Percentiles rank a stretch among this genome's conserved stretches.
Evolutionary conservation across 257 asterid species (phyloP).

Genomic region (Salvia rosmarinus): DNA sequence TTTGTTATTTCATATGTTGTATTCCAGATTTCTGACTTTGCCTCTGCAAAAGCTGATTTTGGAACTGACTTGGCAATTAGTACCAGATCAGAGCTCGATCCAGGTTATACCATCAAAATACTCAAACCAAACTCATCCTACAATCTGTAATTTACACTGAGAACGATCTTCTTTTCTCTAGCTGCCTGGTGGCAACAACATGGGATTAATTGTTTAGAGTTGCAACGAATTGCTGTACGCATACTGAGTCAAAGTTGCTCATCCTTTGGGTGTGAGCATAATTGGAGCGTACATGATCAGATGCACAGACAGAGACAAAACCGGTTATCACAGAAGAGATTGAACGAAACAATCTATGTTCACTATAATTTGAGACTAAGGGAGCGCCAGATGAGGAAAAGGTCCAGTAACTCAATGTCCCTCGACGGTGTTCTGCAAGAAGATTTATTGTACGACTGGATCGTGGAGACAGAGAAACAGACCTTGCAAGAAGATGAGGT

Average conservation of each 20-base stretch:
- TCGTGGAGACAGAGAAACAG: slow-evolving; percentile 72
- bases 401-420: slow-evolving; percentile 52
- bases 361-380: slow-evolving; percentile 90
- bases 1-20: slow-evolving; percentile 21
- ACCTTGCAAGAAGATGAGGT: slow-evolving; percentile 82
- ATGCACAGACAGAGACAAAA: slow-evolving; percentile 65
- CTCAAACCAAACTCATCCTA: slow-evolving; percentile 16
- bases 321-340: slow-evolving; percentile 67
- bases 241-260: slow-evolving; percentile 93
- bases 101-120: slow-evolving; percentile 58
- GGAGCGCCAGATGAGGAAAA: slow-evolving; percentile 80
- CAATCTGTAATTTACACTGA: slow-evolving; percentile 40
- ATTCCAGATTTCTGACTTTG: slow-evolving; percentile 80
- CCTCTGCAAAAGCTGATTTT: slow-evolving; percentile 91
- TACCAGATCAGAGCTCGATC: slow-evolving; percentile 88
- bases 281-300: slow-evolving; percentile 85
- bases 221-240: slow-evolving; percentile 83
- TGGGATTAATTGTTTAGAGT: slow-evolving; percentile 90
- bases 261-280: slow-evolving; percentile 82
- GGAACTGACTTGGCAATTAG: slow-evolving; percentile 93
- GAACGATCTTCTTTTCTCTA: slow-evolving; percentile 37
- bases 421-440: slow-evolving; percentile 73
- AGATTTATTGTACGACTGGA: slow-evolving; percentile 71
- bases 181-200: slow-evolving; percentile 99
- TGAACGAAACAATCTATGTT: slow-evolving; percentile 65